Evolutionary conservation across 768 basidiomycete genomes (phyloP).

Genomic region (Mycena amicta): DNA sequence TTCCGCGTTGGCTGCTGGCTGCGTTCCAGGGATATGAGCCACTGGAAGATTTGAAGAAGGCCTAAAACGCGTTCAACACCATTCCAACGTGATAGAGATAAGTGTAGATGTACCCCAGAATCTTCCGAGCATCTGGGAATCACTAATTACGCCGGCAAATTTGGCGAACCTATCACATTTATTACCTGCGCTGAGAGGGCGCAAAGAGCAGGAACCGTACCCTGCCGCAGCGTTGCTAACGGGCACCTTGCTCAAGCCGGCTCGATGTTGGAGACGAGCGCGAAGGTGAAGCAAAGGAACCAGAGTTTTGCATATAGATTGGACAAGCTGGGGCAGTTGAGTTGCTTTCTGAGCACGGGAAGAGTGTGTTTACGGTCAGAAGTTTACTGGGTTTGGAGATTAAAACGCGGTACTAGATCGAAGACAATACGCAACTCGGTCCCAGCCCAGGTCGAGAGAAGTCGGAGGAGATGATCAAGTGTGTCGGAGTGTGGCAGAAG

Average conservation of each 20-base stretch:
- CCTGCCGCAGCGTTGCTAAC: constrained; percentile 56
- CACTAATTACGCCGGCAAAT: constrained; percentile 57
- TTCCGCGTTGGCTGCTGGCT: constrained; percentile 68
- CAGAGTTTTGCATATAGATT: constrained; percentile 73
- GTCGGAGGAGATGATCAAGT: constrained; percentile 73
- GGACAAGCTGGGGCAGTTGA: constrained; percentile 53
- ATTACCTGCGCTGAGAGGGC: too few species aligned
- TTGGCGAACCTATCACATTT: too few species aligned
- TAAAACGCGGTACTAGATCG: constrained; percentile 2
- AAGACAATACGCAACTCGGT: constrained; percentile 68
- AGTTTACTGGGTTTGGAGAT: constrained; percentile 56
- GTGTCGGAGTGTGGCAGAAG: constrained; percentile 59
- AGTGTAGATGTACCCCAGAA: constrained; percentile 65
- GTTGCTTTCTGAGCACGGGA: neutral
- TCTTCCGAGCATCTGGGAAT: constrained; percentile 75
- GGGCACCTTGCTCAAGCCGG: constrained; percentile 57
- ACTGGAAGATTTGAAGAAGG: constrained; percentile 76
- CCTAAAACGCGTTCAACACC: constrained; percentile 46
- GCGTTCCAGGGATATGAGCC: constrained; percentile 78
- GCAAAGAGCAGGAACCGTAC: too few species aligned
- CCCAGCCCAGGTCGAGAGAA: constrained; percentile 82
- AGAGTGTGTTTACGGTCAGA: constrained; percentile 56
- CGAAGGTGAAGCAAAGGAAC: constrained; percentile 67
- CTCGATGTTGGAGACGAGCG: constrained; percentile 67
- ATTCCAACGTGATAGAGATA: neutral